Conservation (phyloP, 2,329 filamentous ascomycete species). For the Alternaria arbusti region DNA sequence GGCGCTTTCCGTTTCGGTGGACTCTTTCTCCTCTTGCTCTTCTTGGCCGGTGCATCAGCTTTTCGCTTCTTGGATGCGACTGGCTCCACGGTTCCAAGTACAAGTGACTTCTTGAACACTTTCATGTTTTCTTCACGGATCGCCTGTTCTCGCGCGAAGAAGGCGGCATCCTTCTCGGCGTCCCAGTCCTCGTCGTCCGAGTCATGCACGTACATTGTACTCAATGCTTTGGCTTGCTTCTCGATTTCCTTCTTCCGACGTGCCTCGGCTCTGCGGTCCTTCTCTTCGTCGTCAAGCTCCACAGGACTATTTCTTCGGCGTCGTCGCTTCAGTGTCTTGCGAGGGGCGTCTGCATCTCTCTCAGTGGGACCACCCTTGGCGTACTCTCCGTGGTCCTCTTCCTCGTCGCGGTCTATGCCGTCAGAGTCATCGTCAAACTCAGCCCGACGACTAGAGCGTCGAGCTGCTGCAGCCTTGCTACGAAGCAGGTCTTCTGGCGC, state of each 20-base stretch:
- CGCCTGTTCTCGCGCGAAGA: slow-evolving; percentile 78
- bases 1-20: slow-evolving; percentile 36
- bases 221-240: slow-evolving; percentile 82
- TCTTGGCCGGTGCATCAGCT: slow-evolving; percentile 27
- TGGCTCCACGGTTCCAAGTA: slow-evolving; percentile 51
- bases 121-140: slow-evolving; percentile 64
- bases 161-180: slow-evolving; percentile 72
- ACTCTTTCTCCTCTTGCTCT: slow-evolving; percentile 42
- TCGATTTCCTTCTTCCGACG: slow-evolving; percentile 74
- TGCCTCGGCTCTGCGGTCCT: slow-evolving; percentile 65
- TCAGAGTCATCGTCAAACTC: slow-evolving; percentile 75
- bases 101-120: slow-evolving; percentile 54
- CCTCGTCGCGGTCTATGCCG: slow-evolving; percentile 63
- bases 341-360: slow-evolving; percentile 60
- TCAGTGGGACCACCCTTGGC: slow-evolving; percentile 71
- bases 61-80: slow-evolving; percentile 44
- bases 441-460: slow-evolving; percentile 53
- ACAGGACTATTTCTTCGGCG: slow-evolving; percentile 61
- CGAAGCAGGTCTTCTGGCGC: slow-evolving; percentile 80
- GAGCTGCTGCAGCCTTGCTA: slow-evolving; percentile 64
- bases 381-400: slow-evolving; percentile 66
- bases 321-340: slow-evolving; percentile 62
- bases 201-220: slow-evolving; percentile 77
- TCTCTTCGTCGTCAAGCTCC: slow-evolving; percentile 68
- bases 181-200: slow-evolving; percentile 92